Base-by-base conservation (phyloP, 306 rosid genomes). In the Chamaecrista fasciculata region DNA sequence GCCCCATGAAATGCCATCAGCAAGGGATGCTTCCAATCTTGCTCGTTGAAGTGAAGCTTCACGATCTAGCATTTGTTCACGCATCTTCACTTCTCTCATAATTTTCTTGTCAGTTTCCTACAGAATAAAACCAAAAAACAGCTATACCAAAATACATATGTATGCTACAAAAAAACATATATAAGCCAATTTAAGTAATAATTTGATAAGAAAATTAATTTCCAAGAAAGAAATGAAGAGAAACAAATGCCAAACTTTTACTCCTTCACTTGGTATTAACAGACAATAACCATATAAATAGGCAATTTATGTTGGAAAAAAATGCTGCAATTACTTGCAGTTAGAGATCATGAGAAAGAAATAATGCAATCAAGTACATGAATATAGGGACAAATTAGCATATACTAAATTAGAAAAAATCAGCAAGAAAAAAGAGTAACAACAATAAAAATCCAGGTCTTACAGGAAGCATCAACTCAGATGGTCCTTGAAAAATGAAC, bases 41-140 rank as follows among this genome's bases (percentile, higher is more conserved):
- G 98, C 98, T 72, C 98, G 91, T 62, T 43, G 90, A 70, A 93
- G 92, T 48, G 98, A 93, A 85, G 98, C 96, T 83, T 93, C 96
- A 76, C 68, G 89, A 71, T 93, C 98, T 51, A 69, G 73, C 58
- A 85, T 34, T 50, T 82, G 80, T 69, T 86, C 97, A 6, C 72
- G 88, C 50, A 88, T 75, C 80, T 87, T 88, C 53, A 85, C 75
- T 73, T 88, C 84, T 76, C 88, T 83, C 19, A 69, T 66, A 47
- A 69, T 46, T 78, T 85, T 88, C 82, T 59, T 43, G 65, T 86
- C 83, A 16, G 83, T 71, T 82, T 93, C 98, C 98, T 93, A 70
- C 62, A 72, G 29, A 66, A 71, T 44, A 39, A 68, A 52, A 25
- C 42, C 67, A 50, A 40, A 16, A 55, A 68, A 63, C 58, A 21